Evolutionary conservation across 2,329 filamentous ascomycete genomes (phyloP), one percentile per base, ranked within the genome.

Genomic region (Talaromyces atroroseus): DNA sequence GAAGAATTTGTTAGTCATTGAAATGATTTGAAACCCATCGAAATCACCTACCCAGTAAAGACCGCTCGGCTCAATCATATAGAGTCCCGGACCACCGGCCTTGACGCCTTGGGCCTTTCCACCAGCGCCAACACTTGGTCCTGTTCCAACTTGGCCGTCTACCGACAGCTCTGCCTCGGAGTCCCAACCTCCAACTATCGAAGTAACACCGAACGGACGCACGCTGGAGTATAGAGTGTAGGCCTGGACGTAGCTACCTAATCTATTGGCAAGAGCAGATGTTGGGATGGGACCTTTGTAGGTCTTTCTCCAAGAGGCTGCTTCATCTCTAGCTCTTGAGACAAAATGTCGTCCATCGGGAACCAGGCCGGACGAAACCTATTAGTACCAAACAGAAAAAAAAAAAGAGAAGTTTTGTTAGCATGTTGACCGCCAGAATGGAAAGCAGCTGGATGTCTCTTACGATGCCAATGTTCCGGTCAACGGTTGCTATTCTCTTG

Each of bases 21-120:
- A 5, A 12, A 18, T 18, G 20, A 45, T n/a, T 29, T 12, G 5
- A 23, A 14, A 38, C 24, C 18, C 12, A 38, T 50, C 48, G 14
- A 24, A 47, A 46, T 21, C 32, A 62, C 76, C 53, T 78, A 85
- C 82, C 94, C 94, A 99, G 81, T 96, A 97, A 64, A 92, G 78
- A 56, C 94, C 94, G 68, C 91, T 96, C 44, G 94, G 94, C 80
- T 99, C 94, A 65, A 99, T 92, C 94, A 99, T 99, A 82, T 96
- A 99, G 60, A 99, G 83, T 61, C 86, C 92, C 21, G 94, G 94
- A 1, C 92, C 94, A 65, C 94, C 94, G 71, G 91, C 85, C 73
- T 84, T 88, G 68, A 85, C 86, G 67, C 84, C 84, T 59, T 84
- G 76, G 45, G 86, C 82, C 78, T 94, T 95, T 68, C 92, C 92